Evolutionary conservation across 2,329 filamentous ascomycete species (phyloP).

Genomic region (Pseudogymnoascus sp.): DNA sequence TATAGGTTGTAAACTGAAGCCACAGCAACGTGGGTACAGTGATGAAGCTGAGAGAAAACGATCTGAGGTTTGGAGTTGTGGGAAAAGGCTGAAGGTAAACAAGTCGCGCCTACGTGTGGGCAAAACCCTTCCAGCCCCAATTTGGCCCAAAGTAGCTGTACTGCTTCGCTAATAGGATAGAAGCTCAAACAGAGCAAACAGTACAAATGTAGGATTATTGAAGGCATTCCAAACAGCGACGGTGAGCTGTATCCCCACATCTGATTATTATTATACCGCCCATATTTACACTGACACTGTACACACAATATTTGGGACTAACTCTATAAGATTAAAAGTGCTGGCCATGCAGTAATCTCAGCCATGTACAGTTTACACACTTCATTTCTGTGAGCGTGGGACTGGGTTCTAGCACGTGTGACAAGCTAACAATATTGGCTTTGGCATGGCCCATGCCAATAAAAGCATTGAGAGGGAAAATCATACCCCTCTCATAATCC

Average conservation of each 20-base stretch:
- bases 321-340: neutral
- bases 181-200: neutral
- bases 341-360: neutral
- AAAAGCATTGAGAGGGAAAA: neutral
- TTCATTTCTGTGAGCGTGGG: neutral
- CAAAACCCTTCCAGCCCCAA: neutral
- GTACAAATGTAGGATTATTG: neutral
- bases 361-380: neutral
- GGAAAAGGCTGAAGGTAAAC: neutral
- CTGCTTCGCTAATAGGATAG: neutral
- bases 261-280: neutral
- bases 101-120: neutral
- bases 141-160: neutral
- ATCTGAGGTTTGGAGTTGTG: neutral
- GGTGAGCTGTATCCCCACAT: neutral
- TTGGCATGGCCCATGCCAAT: neutral
- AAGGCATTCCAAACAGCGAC: neutral
- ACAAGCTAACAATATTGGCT: neutral
- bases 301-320: neutral
- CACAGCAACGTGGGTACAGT: neutral
- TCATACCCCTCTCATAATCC: neutral
- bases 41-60: neutral
- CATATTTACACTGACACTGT: neutral
- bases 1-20: neutral
- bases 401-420: neutral